Evolutionary conservation across 1,139 yeast genomes (phyloP), one percentile per base, ranked within the genome.

Genomic region (Scheffersomyces lignicola): DNA sequence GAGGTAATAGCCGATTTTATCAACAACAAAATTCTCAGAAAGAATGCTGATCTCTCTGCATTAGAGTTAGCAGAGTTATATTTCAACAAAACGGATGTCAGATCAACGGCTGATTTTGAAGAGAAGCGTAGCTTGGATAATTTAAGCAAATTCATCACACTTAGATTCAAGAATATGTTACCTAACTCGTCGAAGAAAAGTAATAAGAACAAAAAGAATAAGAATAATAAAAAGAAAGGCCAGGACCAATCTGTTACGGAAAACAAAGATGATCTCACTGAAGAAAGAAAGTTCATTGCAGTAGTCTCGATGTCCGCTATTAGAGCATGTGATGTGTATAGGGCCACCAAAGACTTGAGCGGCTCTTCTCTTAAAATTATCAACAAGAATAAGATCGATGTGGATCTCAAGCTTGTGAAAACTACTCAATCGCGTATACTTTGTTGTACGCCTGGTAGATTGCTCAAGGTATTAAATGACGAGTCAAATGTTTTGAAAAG

Each of bases 301-400:
- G 61, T 83, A 3, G 55, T 84, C 12, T 74, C 86, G 4, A 73
- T 77, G 70, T 82, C 89, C 0, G 90, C 90, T 1, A 59, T 83
- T 16, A 66, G 92, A 39, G 87, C 83, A 1, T 83, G 92, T 59
- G 90, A 83, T 48, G 69, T 81, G 2, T 78, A 77, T 50, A 67
- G 92, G 37, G 79, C 82, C 1, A 73, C 81, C 8, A 70, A 74
- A 45, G 68, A 67, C 18, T 48, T 80, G 22, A 61, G 69, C 4
- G 80, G 81, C 7, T 75, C 83, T 0, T 76, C 87, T 2, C 43
- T 83, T 36, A 83, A 83, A 51, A 55, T 83, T 29, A 83, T 83
- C 50, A 75, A 77, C 48, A 84, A 83, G 56, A 83, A 84, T 54
- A 76, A 79, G 44, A 52, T 82, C 26, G 65, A 67, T 16, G 78